Evolutionary conservation across 345 rosid species (phyloP).

Genomic region (Viola odorata): DNA sequence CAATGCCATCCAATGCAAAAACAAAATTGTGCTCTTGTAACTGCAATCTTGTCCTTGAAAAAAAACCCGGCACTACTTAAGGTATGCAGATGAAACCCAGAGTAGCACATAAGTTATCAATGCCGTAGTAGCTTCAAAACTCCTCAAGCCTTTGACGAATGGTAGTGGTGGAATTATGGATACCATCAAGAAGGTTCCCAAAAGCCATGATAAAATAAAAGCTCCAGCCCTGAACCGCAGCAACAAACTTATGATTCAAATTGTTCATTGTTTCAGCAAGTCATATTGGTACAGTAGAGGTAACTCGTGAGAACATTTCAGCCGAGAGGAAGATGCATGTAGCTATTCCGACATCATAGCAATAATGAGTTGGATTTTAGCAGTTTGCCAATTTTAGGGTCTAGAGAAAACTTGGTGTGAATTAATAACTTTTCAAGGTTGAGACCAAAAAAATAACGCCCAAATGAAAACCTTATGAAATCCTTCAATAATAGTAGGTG

Average conservation of each 20-base stretch:
- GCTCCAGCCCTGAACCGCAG: constrained; percentile 61
- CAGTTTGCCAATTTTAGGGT: neutral
- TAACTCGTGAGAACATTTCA: neutral
- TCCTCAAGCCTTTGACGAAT: constrained; percentile 58
- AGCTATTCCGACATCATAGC: no score
- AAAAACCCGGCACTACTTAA: constrained; percentile 37
- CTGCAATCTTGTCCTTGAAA: neutral
- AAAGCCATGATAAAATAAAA: constrained; percentile 75
- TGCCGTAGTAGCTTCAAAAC: constrained; percentile 82
- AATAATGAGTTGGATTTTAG: neutral
- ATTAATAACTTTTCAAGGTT: neutral
- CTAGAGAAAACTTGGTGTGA: neutral
- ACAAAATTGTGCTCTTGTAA: constrained; percentile 11
- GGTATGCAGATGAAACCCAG: constrained; percentile 77
- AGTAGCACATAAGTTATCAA: constrained; percentile 71
- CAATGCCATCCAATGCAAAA: neutral
- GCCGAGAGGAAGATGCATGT: no score
- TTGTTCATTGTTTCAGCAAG: constrained; percentile 2
- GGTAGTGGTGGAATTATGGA: constrained; percentile 73
- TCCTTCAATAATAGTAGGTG: neutral
- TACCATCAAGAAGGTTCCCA: constrained; percentile 96
- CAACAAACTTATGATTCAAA: constrained; percentile 13
- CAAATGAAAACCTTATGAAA: neutral
- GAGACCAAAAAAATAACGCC: neutral
- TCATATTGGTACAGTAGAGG: constrained; percentile 6